phyloP scores from a whole-genome alignment of 345 rosid species.

The Triadica sebifera region DNA sequence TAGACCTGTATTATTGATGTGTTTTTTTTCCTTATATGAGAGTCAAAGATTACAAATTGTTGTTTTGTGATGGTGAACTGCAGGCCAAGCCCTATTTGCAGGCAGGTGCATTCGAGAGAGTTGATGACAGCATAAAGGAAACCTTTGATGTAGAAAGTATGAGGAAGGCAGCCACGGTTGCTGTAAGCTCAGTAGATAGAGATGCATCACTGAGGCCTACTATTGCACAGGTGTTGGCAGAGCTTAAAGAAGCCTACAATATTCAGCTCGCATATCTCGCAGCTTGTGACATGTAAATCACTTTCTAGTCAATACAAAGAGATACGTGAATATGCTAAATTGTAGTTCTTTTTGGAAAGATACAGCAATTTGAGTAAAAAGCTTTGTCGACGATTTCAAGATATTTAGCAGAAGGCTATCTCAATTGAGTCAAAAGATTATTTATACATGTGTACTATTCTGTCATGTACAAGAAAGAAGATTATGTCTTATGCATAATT shows the following conservation, averaged over 20 bases:
- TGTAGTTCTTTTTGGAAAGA: neutral
- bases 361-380: neutral
- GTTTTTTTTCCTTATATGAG: too few relatives aligned
- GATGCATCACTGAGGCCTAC: slow-evolving; percentile 70
- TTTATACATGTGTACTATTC: too few relatives aligned
- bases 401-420: slow-evolving; percentile 3
- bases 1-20: neutral
- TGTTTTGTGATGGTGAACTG: slow-evolving; percentile 12
- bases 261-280: slow-evolving; percentile 76
- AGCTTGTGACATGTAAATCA: slow-evolving; percentile 47
- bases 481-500: neutral
- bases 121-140: slow-evolving; percentile 63
- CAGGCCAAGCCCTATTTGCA: slow-evolving; percentile 93
- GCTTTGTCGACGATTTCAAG: neutral
- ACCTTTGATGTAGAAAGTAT: slow-evolving; percentile 66
- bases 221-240: slow-evolving; percentile 58
- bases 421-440: neutral
- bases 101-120: slow-evolving; percentile 81
- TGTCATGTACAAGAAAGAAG: slow-evolving; percentile 12
- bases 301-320: slow-evolving; percentile 1
- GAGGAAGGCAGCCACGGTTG: slow-evolving; percentile 56
- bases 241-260: slow-evolving; percentile 73
- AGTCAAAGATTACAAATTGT: neutral
- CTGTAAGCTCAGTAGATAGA: slow-evolving; percentile 71
- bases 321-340: neutral